Conservation (phyloP, 352 stramenopile genomes). For the Phytophthora fragariaefolia region DNA sequence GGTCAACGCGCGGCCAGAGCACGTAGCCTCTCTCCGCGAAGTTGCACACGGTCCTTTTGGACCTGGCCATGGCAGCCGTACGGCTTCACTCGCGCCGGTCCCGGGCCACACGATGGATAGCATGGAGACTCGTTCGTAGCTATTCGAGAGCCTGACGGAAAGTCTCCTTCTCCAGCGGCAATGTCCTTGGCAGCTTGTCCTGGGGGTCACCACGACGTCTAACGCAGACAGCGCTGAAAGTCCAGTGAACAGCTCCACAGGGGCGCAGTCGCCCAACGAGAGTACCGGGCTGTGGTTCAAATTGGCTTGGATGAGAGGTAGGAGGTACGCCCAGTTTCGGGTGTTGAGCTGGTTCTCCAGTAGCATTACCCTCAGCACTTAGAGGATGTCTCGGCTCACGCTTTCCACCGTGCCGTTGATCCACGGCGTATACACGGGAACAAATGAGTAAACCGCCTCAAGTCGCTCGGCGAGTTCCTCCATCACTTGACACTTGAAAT, state of each 20-base stretch:
- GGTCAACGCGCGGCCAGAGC: not conserved
- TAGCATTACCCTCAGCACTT: constrained; percentile 10
- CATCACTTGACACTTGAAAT: not conserved
- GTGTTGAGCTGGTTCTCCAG: constrained; percentile 19
- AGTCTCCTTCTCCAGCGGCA: not conserved
- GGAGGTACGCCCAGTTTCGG: constrained; percentile 16
- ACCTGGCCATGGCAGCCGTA: not conserved
- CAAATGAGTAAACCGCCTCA: constrained; percentile 5
- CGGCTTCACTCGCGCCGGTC: not conserved
- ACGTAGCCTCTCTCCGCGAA: constrained; percentile 5
- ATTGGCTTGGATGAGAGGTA: constrained; percentile 21
- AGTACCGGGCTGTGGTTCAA: constrained; percentile 26
- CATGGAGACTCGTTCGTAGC: not conserved
- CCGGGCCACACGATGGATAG: not conserved
- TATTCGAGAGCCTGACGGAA: not conserved
- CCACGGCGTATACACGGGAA: constrained; percentile 19
- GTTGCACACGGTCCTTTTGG: not conserved
- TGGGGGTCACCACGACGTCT: not conserved
- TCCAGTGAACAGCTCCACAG: constrained; percentile 20
- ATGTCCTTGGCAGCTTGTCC: not conserved
- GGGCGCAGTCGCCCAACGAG: constrained; percentile 5
- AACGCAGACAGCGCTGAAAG: constrained; percentile 5
- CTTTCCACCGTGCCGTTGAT: too few relatives aligned
- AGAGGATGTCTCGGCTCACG: too few relatives aligned
- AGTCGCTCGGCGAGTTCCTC: constrained; percentile 2